phyloP scores from a whole-genome alignment of 2,329 filamentous ascomycete species.

The Aurifilum marmelostoma region DNA sequence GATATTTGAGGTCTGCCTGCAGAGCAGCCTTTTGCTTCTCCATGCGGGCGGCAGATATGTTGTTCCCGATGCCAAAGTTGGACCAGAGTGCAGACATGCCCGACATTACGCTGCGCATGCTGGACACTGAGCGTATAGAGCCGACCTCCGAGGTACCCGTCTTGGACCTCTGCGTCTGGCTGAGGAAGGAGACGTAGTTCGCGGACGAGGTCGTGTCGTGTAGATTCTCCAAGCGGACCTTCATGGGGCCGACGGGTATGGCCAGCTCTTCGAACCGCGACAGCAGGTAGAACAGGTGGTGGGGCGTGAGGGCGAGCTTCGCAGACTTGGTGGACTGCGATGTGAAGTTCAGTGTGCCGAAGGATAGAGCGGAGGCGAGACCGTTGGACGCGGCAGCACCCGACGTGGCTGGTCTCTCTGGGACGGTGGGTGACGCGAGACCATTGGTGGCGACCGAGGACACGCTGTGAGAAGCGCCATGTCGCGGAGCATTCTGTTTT shows the following conservation, averaged over 20 bases:
- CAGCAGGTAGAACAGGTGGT: constrained; percentile 95
- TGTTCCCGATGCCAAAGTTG: constrained; percentile 79
- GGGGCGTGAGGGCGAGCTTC: constrained; percentile 89
- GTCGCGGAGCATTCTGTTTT: constrained; percentile 69
- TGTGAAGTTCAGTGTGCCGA: constrained; percentile 82
- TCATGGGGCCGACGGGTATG: constrained; percentile 93
- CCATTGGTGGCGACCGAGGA: constrained; percentile 54
- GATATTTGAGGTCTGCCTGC: constrained; percentile 87
- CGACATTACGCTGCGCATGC: constrained; percentile 95
- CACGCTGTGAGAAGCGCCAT: constrained; percentile 69
- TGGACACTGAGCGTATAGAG: constrained; percentile 94
- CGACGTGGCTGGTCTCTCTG: constrained; percentile 66
- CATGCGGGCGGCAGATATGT: constrained; percentile 77
- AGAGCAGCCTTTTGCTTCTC: constrained; percentile 88
- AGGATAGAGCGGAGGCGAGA: constrained; percentile 82
- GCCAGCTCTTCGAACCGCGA: constrained; percentile 92
- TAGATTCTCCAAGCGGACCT: constrained; percentile 90
- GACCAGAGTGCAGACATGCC: constrained; percentile 94
- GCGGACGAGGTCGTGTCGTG: constrained; percentile 83
- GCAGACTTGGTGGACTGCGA: constrained; percentile 86
- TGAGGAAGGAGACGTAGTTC: constrained; percentile 95
- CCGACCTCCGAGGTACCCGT: constrained; percentile 80
- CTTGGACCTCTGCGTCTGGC: constrained; percentile 78
- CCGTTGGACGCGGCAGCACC: constrained; percentile 69
- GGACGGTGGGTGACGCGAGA: constrained; percentile 58